Evolutionary conservation across 179 eudicot species (phyloP).

Genomic region (Silene vulgaris): DNA sequence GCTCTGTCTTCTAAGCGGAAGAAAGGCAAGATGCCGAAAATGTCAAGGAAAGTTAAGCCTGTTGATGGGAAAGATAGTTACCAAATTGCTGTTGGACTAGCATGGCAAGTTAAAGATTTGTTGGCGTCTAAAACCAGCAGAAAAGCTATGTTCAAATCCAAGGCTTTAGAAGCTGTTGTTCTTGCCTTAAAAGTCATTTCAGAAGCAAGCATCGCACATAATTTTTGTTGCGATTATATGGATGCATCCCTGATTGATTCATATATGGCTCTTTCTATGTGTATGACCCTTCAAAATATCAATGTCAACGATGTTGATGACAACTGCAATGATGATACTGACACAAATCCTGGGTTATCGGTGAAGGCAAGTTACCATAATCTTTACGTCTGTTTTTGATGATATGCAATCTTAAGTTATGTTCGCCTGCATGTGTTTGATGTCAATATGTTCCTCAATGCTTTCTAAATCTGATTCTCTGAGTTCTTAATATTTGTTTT

Average conservation of each 20-base stretch:
- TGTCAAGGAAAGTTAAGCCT: slow-evolving; percentile 34
- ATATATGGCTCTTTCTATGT: slow-evolving; percentile 62
- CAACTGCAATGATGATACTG: slow-evolving; percentile 28
- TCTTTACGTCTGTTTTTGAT: neutral
- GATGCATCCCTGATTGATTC: slow-evolving; percentile 52
- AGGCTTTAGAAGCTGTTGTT: slow-evolving; percentile 36
- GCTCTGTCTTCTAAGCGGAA: slow-evolving; percentile 42
- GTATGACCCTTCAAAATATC: slow-evolving; percentile 48
- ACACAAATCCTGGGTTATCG: slow-evolving; percentile 29
- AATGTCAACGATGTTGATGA: slow-evolving; percentile 25
- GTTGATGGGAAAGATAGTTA: slow-evolving; percentile 44
- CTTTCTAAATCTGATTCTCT: neutral
- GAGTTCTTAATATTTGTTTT: neutral
- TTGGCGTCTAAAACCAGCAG: slow-evolving; percentile 50
- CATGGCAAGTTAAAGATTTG: slow-evolving; percentile 89
- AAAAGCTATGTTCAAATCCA: slow-evolving; percentile 51
- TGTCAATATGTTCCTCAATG: neutral
- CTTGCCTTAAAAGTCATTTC: slow-evolving; percentile 58
- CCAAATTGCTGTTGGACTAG: slow-evolving; percentile 54
- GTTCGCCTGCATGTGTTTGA: neutral
- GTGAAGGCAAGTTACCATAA: slow-evolving; percentile 42
- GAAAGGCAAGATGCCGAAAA: slow-evolving; percentile 38
- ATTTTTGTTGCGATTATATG: slow-evolving; percentile 54
- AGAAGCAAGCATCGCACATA: slow-evolving; percentile 65
- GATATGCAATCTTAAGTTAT: slow-evolving; percentile 5